Evolutionary conservation across 2,329 filamentous ascomycete genomes (phyloP), one percentile per base, ranked within the genome.

Genomic region (Aspergillus versicolor): DNA sequence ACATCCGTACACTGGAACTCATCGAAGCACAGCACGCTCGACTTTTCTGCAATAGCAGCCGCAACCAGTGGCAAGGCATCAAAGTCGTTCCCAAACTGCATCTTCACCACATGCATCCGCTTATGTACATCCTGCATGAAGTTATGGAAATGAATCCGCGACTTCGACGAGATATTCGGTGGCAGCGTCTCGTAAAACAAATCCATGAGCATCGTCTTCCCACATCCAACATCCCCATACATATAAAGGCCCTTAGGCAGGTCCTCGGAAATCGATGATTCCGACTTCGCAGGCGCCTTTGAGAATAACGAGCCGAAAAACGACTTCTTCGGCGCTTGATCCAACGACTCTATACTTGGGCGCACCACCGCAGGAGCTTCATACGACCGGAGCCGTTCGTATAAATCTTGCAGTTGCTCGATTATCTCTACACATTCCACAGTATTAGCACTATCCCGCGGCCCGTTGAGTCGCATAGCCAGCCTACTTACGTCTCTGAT

Each of bases 121-220:
- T 88, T 91, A 77, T 99, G 94, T 48, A 97, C 89, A 73, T 96
- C 90, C 75, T 97, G 94, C 94, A 99, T 99, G 80, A 99, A 99
- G 74, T 96, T 96, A 80, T 97, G 92, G 76, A 99, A 99, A 79
- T 99, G 94, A 69, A 99, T 97, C 47, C 94, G 84, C 46, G 88
- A 95, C 79, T 96, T 97, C 32, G 86, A 85, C 56, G 81, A 83
- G 63, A 97, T 92, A 58, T 88, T 88, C 15, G 79, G 73, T 0
- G 94, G 94, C 21, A 97, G 79, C 0, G 93, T 97, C 63, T 97
- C 92, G 78, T 92, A 96, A 75, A 97, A 97, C 49, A 99, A 81
- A 72, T 99, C 93, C 94, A 99, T 99, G 70, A 99, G 81, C 94
- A 99, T 99, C 2, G 94, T 99, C 82, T 99, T 99, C 61, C 94